These are phyloP conservation scores for Suhomyces terraborum DNA, from an alignment of 1,139 yeast genomes.

Conservation along the genomic window DNA sequence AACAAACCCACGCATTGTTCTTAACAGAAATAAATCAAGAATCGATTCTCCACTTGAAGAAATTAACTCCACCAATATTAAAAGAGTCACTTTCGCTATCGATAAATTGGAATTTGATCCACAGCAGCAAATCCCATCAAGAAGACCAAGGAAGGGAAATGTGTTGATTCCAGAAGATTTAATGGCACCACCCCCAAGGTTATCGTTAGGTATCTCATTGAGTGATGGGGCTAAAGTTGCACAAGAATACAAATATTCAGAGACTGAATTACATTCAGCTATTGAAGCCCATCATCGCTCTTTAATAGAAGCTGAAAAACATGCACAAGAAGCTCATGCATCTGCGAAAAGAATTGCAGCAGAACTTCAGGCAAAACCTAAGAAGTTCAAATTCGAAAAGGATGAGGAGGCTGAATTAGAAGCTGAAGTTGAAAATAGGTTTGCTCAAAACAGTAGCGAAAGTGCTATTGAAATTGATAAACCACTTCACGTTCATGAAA, in stretches of 20 bases:
- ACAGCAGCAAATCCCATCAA: conserved; percentile 92
- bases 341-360: conserved; percentile 68
- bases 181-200: conserved; percentile 60
- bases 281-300: conserved; percentile 58
- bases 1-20: conserved; percentile 31
- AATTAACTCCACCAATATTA: conserved; percentile 41
- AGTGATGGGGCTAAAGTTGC: conserved; percentile 30
- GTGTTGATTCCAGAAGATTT: conserved; percentile 76
- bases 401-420: conserved; percentile 24
- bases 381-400: conserved; percentile 16
- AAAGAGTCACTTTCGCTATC: conserved; percentile 74
- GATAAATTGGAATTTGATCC: conserved; percentile 76
- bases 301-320: conserved; percentile 62
- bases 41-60: conserved; percentile 41
- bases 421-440: conserved; percentile 19
- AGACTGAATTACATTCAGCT: conserved; percentile 55
- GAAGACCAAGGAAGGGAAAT: conserved; percentile 80
- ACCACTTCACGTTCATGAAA: conserved; percentile 70
- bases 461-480: conserved; percentile 43
- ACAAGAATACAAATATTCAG: conserved; percentile 44
- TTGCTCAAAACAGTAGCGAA: conserved; percentile 26
- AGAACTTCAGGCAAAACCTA: conserved; percentile 33
- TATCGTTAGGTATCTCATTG: conserved; percentile 62
- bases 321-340: conserved; percentile 72
- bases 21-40: conserved; percentile 51